Base-by-base conservation (phyloP, 331 rosid species). In the Rosa hybrid region DNA sequence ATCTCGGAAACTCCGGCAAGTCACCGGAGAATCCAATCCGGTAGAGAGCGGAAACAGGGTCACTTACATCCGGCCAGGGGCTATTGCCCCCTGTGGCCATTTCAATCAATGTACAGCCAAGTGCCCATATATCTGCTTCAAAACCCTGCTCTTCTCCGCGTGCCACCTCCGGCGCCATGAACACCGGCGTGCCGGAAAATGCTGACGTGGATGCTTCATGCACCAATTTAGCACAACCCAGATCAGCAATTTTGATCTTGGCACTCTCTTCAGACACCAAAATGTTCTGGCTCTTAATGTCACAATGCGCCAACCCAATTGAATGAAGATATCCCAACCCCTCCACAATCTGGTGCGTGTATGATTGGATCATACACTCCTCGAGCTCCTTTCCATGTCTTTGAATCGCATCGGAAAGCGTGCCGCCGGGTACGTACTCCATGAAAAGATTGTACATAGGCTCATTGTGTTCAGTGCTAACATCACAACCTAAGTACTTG, bases 101-200 rank as follows among this genome's bases (percentile, higher is more conserved):
- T 76, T 89, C 92, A 18, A 87, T 80, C 57, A 87, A 46, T 6
- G 89, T 87, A 59, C 92, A 87, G 21, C 92, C 92, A n/a, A 87
- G 83, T 34, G 90, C 89, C 92, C 92, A 87, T 38, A 87, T 53
- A 70, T 87, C 92, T 5, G 86, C 87, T 51, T 74, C 85, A 30
- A 83, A 85, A 23, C 88, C 87, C 77, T 87, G 90, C 21, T 80
- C 86, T 44, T 77, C 85, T 9, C 90, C 86, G 0, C 87, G 75
- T 14, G 87, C 87, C 51, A 87, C 92, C 65, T 87, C 92, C 23
- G 90, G 90, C 4, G 90, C 84, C 92, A 87, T 87, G 71, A 81
- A 87, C 78, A 81, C 62, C 21, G 92, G 92, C 30, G 92, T 82
- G 42, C 92, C 90, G 21, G 85, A 83, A 79, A 89, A 39, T 44